phyloP scores from a whole-genome alignment of 2,329 filamentous ascomycete species.

The Colletotrichum godetiae region DNA sequence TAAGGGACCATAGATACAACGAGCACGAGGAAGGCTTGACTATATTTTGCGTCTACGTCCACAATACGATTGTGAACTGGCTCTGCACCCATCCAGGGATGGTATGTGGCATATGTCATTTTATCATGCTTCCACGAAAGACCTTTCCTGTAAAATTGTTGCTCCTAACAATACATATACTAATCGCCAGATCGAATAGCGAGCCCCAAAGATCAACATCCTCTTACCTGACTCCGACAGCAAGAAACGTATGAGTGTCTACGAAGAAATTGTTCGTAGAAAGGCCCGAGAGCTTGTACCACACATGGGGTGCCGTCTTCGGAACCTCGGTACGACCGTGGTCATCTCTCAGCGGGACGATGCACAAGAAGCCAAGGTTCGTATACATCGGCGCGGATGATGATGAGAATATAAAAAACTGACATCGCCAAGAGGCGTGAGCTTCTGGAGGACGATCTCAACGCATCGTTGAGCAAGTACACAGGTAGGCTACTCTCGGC shows the following conservation, averaged over 20 bases:
- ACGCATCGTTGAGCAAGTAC: neutral
- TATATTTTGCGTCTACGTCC: neutral
- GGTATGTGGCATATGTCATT: neutral
- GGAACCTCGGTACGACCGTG: neutral
- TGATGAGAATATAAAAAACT: neutral
- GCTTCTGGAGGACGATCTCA: neutral
- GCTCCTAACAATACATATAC: neutral
- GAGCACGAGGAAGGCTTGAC: neutral
- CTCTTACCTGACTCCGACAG: neutral
- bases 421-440: neutral
- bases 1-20: neutral
- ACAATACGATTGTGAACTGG: neutral
- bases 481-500: neutral
- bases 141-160: neutral
- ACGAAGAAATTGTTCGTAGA: conserved; percentile 7
- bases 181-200: neutral
- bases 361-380: neutral
- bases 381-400: neutral
- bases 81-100: neutral
- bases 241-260: conserved; percentile 9
- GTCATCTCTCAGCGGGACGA: neutral
- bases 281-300: neutral
- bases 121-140: no score
- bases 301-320: conserved; percentile 18
- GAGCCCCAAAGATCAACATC: neutral